These are phyloP conservation scores for Pichia kluyveri DNA, from an alignment of 805 yeast species.

Conservation along the genomic window DNA sequence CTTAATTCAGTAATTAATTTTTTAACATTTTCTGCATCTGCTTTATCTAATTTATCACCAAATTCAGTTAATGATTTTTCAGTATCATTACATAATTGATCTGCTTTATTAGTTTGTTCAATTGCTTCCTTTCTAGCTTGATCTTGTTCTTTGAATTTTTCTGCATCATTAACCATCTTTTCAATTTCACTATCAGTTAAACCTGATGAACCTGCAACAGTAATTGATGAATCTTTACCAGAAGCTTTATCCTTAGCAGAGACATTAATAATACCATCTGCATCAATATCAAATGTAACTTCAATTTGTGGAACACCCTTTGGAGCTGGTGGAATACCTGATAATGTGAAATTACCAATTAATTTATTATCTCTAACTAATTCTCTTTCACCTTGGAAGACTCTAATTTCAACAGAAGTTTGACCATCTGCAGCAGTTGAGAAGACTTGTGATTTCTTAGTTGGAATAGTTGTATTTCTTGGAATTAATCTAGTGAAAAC, in stretches of 20 bases:
- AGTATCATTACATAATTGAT: constrained; percentile 75
- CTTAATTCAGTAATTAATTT: constrained; percentile 50
- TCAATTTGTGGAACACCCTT: constrained; percentile 92
- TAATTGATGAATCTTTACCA: constrained; percentile 66
- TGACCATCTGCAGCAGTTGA: constrained; percentile 95
- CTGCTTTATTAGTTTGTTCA: constrained; percentile 72
- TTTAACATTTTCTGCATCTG: constrained; percentile 40
- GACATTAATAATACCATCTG: constrained; percentile 84
- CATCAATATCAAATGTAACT: constrained; percentile 93
- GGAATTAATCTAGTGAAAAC: constrained; percentile 87
- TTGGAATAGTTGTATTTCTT: constrained; percentile 94
- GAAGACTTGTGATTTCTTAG: constrained; percentile 93
- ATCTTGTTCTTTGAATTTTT: constrained; percentile 51
- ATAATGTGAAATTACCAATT: constrained; percentile 90
- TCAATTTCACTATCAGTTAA: constrained; percentile 61
- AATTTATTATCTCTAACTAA: constrained; percentile 95
- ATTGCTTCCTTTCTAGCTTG: constrained; percentile 49
- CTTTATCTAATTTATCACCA: constrained; percentile 47
- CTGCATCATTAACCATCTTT: constrained; percentile 57
- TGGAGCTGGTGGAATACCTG: constrained; percentile 94
- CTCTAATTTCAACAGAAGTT: constrained; percentile 94
- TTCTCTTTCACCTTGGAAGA: constrained; percentile 99
- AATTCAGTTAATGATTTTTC: constrained; percentile 78
- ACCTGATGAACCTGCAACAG: constrained; percentile 63
- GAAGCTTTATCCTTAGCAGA: constrained; percentile 75